Conservation (phyloP, 192 early-diverging fungal species). For the Rhizoclosmatium sp. region DNA sequence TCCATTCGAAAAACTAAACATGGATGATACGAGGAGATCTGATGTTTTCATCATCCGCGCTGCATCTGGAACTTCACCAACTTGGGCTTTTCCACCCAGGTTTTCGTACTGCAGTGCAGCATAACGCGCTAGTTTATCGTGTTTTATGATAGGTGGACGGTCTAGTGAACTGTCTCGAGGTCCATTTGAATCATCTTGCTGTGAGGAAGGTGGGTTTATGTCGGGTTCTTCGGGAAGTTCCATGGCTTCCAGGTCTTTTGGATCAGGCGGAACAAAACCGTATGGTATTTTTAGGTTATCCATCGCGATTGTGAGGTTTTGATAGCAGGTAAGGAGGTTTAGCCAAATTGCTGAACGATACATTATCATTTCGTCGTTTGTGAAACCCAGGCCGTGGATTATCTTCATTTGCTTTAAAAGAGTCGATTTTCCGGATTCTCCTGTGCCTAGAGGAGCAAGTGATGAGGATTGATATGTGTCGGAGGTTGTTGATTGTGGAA, state of each 20-base stretch:
- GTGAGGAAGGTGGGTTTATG: background rate
- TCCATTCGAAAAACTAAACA: background rate
- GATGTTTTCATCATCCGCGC: background rate
- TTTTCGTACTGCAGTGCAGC: background rate
- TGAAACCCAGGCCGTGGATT: conserved; percentile 45
- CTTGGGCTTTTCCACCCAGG: background rate
- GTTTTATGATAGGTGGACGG: background rate
- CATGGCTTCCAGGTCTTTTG: background rate
- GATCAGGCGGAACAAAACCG: background rate
- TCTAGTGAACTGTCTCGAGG: background rate
- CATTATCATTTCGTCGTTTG: conserved; percentile 34
- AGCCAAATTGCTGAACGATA: conserved; percentile 39
- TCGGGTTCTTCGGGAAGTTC: background rate
- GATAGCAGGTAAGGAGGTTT: conserved; percentile 37
- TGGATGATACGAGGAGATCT: background rate
- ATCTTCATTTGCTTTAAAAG: conserved; percentile 51
- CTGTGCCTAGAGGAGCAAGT: conserved; percentile 36
- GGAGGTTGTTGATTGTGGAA: background rate
- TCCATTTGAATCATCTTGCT: background rate
- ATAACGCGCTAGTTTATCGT: background rate
- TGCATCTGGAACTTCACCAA: background rate
- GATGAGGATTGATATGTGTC: background rate
- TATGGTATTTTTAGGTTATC: conserved; percentile 35
- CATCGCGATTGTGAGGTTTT: conserved; percentile 43
- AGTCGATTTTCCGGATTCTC: conserved; percentile 54